Percentiles rank a stretch among this genome's conserved stretches.
Evolutionary conservation across 129 eudicot genomes (phyloP).

Genomic region (Heracleum sosnowskyi): DNA sequence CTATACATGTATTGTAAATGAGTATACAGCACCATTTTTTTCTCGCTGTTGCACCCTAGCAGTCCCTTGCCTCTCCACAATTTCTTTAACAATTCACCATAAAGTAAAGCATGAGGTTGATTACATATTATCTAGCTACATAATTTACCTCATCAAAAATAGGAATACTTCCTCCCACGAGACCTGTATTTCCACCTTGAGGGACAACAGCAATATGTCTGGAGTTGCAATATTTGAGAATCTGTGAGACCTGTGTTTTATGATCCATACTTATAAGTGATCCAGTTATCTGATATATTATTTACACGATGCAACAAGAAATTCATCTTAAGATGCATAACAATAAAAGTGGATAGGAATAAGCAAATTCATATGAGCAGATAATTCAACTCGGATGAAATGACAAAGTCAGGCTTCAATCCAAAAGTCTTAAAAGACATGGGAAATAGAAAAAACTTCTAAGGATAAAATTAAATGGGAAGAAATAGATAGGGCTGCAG

Average conservation of each 20-base stretch:
- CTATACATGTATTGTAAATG: background rate
- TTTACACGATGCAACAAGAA: background rate
- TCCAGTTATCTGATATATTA: background rate
- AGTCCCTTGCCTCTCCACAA: background rate
- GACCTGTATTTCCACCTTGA: constrained; percentile 99
- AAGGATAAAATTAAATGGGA: background rate
- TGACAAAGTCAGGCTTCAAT: background rate
- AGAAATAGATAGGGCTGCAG: background rate
- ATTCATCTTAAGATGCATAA: background rate
- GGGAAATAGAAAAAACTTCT: background rate
- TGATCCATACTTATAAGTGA: constrained; percentile 12
- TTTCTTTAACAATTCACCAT: background rate
- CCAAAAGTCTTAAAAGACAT: background rate
- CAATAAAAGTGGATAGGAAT: background rate
- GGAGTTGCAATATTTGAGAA: constrained; percentile 82
- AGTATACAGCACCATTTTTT: background rate
- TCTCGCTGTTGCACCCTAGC: background rate
- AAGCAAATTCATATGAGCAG: background rate
- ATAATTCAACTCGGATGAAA: background rate
- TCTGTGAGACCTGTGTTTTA: constrained; percentile 67
- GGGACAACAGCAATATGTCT: constrained; percentile 95
- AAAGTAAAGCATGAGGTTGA: background rate
- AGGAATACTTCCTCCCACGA: constrained; percentile 98
- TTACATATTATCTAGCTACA: background rate
- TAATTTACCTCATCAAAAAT: constrained; percentile 79